phyloP scores from a whole-genome alignment of 2,329 filamentous ascomycete species.

The Xylariaceae sp. region DNA sequence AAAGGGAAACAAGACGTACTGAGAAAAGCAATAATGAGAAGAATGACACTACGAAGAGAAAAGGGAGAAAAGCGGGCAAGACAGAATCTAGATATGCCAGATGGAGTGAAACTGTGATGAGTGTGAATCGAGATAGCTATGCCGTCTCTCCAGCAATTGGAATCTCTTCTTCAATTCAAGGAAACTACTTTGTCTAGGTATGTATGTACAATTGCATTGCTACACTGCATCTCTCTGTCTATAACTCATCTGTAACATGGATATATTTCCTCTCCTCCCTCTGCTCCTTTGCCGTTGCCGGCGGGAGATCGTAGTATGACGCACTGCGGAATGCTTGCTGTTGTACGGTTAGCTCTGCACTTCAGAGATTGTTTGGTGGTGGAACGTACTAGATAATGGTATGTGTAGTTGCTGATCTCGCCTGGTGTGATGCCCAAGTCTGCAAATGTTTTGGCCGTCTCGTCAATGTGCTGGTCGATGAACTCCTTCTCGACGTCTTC shows the following conservation, averaged over 20 bases:
- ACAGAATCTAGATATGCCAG: too few relatives aligned
- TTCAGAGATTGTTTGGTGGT: background rate
- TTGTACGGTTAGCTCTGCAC: constrained; percentile 21
- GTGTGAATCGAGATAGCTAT: too few relatives aligned
- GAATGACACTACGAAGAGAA: too few relatives aligned
- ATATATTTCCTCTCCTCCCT: constrained; percentile 94
- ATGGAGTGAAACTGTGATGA: too few relatives aligned
- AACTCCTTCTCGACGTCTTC: constrained; percentile 92
- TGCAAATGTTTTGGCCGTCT: constrained; percentile 88
- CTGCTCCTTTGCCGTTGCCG: constrained; percentile 91
- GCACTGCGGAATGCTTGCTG: constrained; percentile 88
- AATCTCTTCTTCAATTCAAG: constrained; percentile 22
- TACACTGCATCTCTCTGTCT: constrained; percentile 34
- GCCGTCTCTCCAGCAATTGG: too few relatives aligned
- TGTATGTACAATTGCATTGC: constrained; percentile 37
- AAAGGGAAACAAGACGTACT: too few relatives aligned
- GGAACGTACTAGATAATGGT: constrained; percentile 80
- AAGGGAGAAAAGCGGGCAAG: too few relatives aligned
- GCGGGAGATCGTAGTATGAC: constrained; percentile 87
- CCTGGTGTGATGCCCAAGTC: constrained; percentile 87
- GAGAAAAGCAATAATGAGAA: too few relatives aligned
- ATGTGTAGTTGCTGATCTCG: constrained; percentile 82
- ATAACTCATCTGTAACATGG: constrained; percentile 87
- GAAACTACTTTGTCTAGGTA: constrained; percentile 29
- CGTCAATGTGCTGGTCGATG: constrained; percentile 88